A percentile compares a stretch with the other conserved stretches of the same genome.
phyloP scores from a whole-genome alignment of 2,329 filamentous ascomycete species.

The Fusarium longipes region DNA sequence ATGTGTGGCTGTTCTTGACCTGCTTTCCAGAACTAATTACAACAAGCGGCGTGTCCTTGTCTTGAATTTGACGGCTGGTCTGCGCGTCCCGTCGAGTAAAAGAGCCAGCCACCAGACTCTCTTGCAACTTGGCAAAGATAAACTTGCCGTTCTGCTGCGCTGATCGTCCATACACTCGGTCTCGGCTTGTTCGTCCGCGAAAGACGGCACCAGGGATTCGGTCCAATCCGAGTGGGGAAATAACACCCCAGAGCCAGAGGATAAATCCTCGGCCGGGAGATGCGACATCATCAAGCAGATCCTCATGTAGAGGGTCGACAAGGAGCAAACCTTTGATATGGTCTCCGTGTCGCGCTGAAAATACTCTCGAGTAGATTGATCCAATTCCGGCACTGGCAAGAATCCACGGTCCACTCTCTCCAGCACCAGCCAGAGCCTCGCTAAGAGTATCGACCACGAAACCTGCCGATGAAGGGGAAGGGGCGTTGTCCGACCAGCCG shows the following conservation, averaged over 20 bases:
- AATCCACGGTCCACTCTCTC: constrained; percentile 89
- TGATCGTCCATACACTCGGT: constrained; percentile 84
- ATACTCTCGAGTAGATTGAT: constrained; percentile 89
- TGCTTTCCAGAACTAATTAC: constrained; percentile 85
- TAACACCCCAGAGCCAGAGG: constrained; percentile 86
- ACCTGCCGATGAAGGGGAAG: constrained; percentile 90
- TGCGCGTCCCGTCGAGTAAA: constrained; percentile 86
- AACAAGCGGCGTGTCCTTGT: constrained; percentile 77
- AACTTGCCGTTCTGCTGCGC: constrained; percentile 84
- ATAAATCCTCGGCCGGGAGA: constrained; percentile 78
- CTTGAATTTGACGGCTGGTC: constrained; percentile 83
- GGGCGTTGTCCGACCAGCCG: constrained; percentile 89
- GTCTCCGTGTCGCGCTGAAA: constrained; percentile 82
- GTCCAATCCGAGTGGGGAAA: constrained; percentile 88
- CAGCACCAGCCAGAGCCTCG: constrained; percentile 82
- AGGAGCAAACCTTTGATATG: constrained; percentile 83
- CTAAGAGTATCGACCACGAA: constrained; percentile 92
- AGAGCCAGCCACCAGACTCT: constrained; percentile 86
- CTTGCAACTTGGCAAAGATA: constrained; percentile 92
- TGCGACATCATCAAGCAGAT: constrained; percentile 77
- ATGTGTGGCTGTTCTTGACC: constrained; percentile 73
- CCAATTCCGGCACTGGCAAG: constrained; percentile 88
- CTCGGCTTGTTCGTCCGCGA: constrained; percentile 80
- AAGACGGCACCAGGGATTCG: constrained; percentile 84
- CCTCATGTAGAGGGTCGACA: constrained; percentile 90